Evolutionary conservation across 306 rosid species (phyloP), one percentile per base, ranked within the genome.

Genomic region (Lablab purpureus): DNA sequence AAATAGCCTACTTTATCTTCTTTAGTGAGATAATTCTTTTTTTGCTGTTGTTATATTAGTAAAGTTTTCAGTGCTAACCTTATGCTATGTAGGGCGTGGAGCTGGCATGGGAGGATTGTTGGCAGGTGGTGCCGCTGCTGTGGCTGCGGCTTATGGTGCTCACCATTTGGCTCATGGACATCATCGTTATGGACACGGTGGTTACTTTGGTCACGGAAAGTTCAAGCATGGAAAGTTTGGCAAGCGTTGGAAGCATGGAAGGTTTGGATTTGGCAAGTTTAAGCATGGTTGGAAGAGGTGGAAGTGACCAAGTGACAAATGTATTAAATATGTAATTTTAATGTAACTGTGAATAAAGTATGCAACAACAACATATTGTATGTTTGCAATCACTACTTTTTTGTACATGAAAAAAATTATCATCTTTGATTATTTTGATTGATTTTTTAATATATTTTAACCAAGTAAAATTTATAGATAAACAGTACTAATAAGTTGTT

Each of bases 181-280:
- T 25, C 77, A 82, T 62, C 83, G 67, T 55, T 30, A 71, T 47
- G 83, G 78, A 11, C 64, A 79, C 19, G 90, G 91, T 0, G 85
- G 27, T 60, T 18, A 13, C 81, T 77, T 47, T 67, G 86, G 87
- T 25, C 93, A 84, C 25, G 98, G 98, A 30, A 91, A 91, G 73
- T 91, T 82, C 54, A 87, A 91, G 81, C 97, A 89, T 27, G 97
- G 97, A 2, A 93, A 93, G 80, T 88, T 84, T 51, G 95, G 97
- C 43, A 91, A 90, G 77, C 91, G 83, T 17, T 85, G 87, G 85
- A 87, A 88, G 82, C 84, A 81, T 73, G 89, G 91, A 17, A 63
- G 55, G 86, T 83, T 68, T 70, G 86, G 94, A 56, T 71, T n/a
- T 73, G 91, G 91, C 47, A 89, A 74, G 85, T 88, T 81, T 80